Evolutionary conservation across 1,139 yeast genomes (phyloP).

Genomic region (Suhomyces panamericanus): DNA sequence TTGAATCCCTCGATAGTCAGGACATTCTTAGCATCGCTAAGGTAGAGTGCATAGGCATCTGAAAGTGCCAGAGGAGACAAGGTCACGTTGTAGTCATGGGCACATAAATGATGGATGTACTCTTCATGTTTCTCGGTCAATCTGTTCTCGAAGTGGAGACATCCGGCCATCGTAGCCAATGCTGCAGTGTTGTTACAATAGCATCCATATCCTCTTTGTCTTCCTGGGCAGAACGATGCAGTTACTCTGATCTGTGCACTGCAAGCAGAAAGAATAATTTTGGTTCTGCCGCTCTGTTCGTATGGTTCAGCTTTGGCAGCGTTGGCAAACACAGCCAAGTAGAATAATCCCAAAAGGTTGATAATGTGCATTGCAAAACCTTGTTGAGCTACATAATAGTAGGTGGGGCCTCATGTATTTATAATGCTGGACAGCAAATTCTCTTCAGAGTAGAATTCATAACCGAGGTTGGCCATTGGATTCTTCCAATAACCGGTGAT

Average conservation of each 20-base stretch:
- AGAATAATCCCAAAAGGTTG: not conserved
- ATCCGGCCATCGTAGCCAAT: slow-evolving; percentile 18
- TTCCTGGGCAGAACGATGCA: slow-evolving; percentile 29
- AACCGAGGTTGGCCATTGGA: not conserved
- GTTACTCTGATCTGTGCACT: slow-evolving; percentile 15
- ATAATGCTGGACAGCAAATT: not conserved
- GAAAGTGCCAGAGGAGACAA: slow-evolving; percentile 20
- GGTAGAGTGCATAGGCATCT: slow-evolving; percentile 21
- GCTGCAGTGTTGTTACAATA: slow-evolving; percentile 17
- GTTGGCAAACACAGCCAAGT: not conserved
- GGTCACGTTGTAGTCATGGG: slow-evolving; percentile 4
- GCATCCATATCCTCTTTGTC: slow-evolving; percentile 10
- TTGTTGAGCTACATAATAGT: not conserved
- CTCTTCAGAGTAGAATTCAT: not conserved
- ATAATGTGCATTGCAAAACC: not conserved
- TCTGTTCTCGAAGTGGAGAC: slow-evolving; percentile 10
- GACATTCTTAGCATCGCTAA: slow-evolving; percentile 20
- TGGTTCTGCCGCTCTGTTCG: not conserved
- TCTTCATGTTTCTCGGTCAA: slow-evolving; percentile 1
- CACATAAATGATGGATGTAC: too few species aligned
- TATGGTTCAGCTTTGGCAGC: not conserved
- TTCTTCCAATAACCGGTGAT: not conserved
- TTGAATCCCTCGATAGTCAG: slow-evolving; percentile 27
- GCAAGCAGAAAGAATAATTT: slow-evolving; percentile 20
- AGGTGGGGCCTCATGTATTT: not conserved